Conservation (phyloP, 306 rosid genomes). For the Cucurbita argyrosperma region DNA sequence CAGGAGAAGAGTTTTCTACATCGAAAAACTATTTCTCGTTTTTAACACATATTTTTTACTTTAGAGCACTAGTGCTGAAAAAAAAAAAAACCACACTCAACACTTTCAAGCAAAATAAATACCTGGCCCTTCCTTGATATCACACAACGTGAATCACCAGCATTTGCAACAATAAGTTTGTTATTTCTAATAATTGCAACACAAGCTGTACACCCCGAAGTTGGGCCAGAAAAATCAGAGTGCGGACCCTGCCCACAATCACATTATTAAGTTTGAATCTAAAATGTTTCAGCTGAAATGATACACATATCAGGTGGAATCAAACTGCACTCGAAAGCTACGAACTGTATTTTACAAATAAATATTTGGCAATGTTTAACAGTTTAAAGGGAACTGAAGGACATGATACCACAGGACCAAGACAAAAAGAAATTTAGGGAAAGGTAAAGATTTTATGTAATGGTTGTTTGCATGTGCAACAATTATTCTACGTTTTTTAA, state of each 20-base stretch:
- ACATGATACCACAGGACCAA: background rate
- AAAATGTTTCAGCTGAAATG: background rate
- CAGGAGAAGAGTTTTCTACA: background rate
- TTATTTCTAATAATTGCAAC: constrained; percentile 75
- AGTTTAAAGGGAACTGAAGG: background rate
- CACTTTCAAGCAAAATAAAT: constrained; percentile 2
- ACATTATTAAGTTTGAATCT: background rate
- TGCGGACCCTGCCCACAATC: constrained; percentile 65
- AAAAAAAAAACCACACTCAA: background rate
- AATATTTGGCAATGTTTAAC: background rate
- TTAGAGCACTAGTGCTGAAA: background rate
- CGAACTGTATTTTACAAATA: background rate
- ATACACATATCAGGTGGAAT: background rate
- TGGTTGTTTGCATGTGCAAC: background rate
- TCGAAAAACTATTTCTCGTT: background rate
- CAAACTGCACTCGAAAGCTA: background rate
- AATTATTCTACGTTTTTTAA: background rate
- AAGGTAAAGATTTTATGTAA: background rate
- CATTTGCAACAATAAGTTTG: constrained; percentile 78
- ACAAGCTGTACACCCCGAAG: constrained; percentile 96
- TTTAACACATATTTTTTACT: background rate
- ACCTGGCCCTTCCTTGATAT: constrained; percentile 94
- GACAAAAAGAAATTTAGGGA: background rate
- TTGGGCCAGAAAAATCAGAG: constrained; percentile 90
- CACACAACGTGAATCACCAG: constrained; percentile 98